phyloP scores from a whole-genome alignment of 768 basidiomycete species.

The Macrolepiota albuminosa region DNA sequence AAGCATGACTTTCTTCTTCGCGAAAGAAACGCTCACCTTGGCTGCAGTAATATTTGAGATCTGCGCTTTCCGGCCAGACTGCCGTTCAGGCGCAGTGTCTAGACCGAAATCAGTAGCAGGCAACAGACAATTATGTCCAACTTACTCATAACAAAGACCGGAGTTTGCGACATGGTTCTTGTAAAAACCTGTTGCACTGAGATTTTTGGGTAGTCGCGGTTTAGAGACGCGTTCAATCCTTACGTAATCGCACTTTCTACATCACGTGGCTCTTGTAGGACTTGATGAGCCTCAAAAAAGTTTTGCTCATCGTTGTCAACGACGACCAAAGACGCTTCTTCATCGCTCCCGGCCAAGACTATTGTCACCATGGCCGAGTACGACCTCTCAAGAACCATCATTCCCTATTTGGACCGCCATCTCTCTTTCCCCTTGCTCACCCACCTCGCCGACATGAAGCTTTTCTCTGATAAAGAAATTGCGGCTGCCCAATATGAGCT shows the following conservation, averaged over 20 bases:
- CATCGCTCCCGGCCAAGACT: not conserved
- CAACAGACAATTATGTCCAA: not conserved
- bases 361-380: slow-evolving; percentile 64
- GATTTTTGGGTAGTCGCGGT: slow-evolving; percentile 8
- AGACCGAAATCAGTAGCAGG: slow-evolving; percentile 2
- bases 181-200: not conserved
- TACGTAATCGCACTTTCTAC: slow-evolving; percentile 1
- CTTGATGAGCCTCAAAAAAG: slow-evolving; percentile 5
- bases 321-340: slow-evolving; percentile 4
- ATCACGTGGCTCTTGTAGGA: slow-evolving; percentile 1
- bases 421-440: slow-evolving; percentile 89
- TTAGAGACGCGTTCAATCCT: slow-evolving; percentile 6
- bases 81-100: slow-evolving; percentile 94
- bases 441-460: slow-evolving; percentile 71
- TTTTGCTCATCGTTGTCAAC: slow-evolving; percentile 12
- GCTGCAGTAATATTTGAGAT: slow-evolving; percentile 96
- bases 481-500: slow-evolving; percentile 94
- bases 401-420: slow-evolving; percentile 93
- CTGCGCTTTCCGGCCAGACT: slow-evolving; percentile 93
- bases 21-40: slow-evolving; percentile 54
- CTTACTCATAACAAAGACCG: slow-evolving; percentile 82
- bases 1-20: not conserved
- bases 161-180: slow-evolving; percentile 54
- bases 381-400: slow-evolving; percentile 88
- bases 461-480: slow-evolving; percentile 78